These are phyloP conservation scores for Candida sanyiensis DNA, from an alignment of 805 yeast genomes.

Conservation along the genomic window DNA sequence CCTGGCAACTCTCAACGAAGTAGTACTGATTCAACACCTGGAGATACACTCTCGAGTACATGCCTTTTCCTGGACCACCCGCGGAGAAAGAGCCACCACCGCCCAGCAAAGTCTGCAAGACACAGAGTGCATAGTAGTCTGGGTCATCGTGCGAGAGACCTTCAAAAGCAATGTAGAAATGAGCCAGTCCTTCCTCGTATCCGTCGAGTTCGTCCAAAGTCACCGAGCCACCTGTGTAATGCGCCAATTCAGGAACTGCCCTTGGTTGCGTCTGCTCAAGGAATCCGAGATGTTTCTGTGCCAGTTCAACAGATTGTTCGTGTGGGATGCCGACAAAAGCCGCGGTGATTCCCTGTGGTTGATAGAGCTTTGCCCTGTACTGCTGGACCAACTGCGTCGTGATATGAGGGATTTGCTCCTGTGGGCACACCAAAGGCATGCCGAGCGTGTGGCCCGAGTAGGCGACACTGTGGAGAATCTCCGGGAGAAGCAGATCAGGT, in stretches of 20 bases:
- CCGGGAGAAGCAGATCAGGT: constrained; percentile 84
- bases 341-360: constrained; percentile 76
- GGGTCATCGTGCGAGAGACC: constrained; percentile 78
- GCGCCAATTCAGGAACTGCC: constrained; percentile 33
- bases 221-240: constrained; percentile 56
- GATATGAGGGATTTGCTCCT: constrained; percentile 54
- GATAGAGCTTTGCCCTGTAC: constrained; percentile 62
- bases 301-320: constrained; percentile 58
- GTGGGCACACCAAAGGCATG: constrained; percentile 77
- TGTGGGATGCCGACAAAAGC: constrained; percentile 85
- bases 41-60: constrained; percentile 92
- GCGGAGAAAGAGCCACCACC: constrained; percentile 98
- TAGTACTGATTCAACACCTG: constrained; percentile 88
- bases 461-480: constrained; percentile 82
- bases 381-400: constrained; percentile 45
- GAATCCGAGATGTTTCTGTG: constrained; percentile 57
- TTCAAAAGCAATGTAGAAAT: constrained; percentile 82
- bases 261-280: constrained; percentile 37
- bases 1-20: constrained; percentile 79
- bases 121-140: constrained; percentile 86
- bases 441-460: constrained; percentile 72
- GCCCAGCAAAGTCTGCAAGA: constrained; percentile 83
- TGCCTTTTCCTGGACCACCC: constrained; percentile 99
- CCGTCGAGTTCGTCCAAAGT: constrained; percentile 55
- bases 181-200: constrained; percentile 72